Base-by-base conservation (phyloP, 2,329 filamentous ascomycete species). In the Aspergillus alliaceus region DNA sequence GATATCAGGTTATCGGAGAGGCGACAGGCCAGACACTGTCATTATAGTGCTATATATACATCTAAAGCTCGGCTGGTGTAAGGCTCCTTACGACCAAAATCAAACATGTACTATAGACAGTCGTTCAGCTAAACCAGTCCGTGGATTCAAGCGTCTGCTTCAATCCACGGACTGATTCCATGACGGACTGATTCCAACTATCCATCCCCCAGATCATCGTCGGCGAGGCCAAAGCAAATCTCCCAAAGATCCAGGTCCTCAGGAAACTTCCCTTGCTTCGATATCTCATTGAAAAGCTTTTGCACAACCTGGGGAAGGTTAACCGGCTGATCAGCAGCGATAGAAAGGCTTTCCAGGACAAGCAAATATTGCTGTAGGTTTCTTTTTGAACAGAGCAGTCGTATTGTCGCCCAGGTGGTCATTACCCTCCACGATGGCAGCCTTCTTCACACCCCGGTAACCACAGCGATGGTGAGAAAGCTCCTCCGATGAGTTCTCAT, bases 341-440 rank as follows among this genome's bases (percentile, higher is more conserved):
- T 35, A 2, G 32, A 35, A 35, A 35, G 32, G 4, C 32, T 35
- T 11, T 35, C 32, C 32, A 35, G n/a, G 6, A 35, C 32, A 7
- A 7, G 32, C n/a, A 35, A 8, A 7, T 35, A n/a, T 35, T n/a
- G 32, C 9, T 35, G 14, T 15, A 35, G 1, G 11, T 18, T 35
- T n/a, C 32, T 14, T 7, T n/a, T 35, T 15, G 15, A 35, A 3
- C n/a, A 35, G 32, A 18, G 32, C 32, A 35, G n/a, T 15, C 14
- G 5, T 1, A 35, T 3, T 35, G 6, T 2, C 15, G 8, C 2
- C 32, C 0, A 7, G 6, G 0, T n/a, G 6, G 15, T 0, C 14
- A 15, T n/a, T 6, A 14, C 3, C 5, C n/a, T 35, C 32, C 8
- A n/a, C 15, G 4, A 35, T n/a, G 15, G 15, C 32, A n/a, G 15